Evolutionary conservation across 2,329 filamentous ascomycete genomes (phyloP), one percentile per base, ranked within the genome.

Genomic region (Claviceps purpurea): DNA sequence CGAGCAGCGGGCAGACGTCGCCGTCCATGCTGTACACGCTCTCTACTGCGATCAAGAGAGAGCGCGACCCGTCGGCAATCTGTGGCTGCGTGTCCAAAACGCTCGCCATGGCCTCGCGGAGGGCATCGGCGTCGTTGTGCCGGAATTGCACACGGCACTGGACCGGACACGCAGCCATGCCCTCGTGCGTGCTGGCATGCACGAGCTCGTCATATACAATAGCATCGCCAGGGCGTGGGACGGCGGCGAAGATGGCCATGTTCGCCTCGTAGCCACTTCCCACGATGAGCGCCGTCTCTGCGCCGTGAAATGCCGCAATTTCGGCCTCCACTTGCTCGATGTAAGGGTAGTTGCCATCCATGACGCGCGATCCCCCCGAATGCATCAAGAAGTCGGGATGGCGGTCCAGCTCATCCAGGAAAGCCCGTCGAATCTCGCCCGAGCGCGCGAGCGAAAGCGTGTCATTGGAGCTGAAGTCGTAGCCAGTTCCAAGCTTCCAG

Each of bases 391-490:
- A 50, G n/a, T 50, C 42, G 5, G 34, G 16, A 13, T 48, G 7
- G 1, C n/a, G 10, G n/a, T 1, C 44, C n/a, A 53, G 38, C 59
- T 78, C 74, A 6, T 67, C 51, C 8, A 81, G 63, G 56, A 73
- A 82, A 2, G 67, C 64, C 4, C 64, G 50, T 5, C 73, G 73
- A n/a, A 80, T 70, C 4, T 62, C 60, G 0, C 67, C 60, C 7
- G 71, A 76, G 1, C 66, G 72, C 1, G 70, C 74, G 4, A 85
- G 67, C 0, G 79, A 82, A 11, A 85, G 72, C 55, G 84, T 82
- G 62, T 85, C 81, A 62, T 82, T 84, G 47, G 79, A 82, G 1
- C 78, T 81, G 59, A 85, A 84, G 64, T 85, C 82, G 0, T 57
- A 44, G 11, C 20, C 6, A 34, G 26, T 3, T 52, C 34, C 20